A percentile compares a stretch with the other conserved stretches of the same genome.
Conservation (phyloP, 2,329 filamentous ascomycete genomes). For the Talaromyces sp. region DNA sequence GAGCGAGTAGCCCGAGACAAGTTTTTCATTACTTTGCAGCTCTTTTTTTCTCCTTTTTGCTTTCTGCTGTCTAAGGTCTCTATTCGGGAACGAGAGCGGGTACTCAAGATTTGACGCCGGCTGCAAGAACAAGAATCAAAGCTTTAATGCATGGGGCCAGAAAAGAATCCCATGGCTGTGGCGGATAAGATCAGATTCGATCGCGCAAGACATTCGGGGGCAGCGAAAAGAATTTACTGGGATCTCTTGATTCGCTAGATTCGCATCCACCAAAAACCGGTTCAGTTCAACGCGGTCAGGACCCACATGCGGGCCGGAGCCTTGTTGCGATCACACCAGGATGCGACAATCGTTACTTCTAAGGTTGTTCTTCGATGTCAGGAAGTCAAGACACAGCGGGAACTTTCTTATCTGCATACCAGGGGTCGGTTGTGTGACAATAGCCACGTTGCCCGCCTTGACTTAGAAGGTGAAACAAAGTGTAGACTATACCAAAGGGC, state of each 20-base stretch:
- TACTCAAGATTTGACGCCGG: too few relatives aligned
- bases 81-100: too few relatives aligned
- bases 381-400: too few relatives aligned
- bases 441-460: too few relatives aligned
- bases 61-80: too few relatives aligned
- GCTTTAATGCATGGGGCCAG: neutral
- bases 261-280: slow-evolving; percentile 1
- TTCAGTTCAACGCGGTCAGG: neutral
- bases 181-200: neutral
- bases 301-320: neutral
- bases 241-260: neutral
- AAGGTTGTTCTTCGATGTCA: too few relatives aligned
- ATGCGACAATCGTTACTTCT: too few relatives aligned
- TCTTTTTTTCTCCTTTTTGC: neutral
- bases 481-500: too few relatives aligned
- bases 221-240: neutral
- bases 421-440: too few relatives aligned
- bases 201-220: neutral
- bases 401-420: too few relatives aligned
- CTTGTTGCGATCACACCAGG: neutral
- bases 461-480: too few relatives aligned
- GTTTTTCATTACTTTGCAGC: neutral
- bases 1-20: neutral
- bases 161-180: neutral
- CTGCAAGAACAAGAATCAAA: too few relatives aligned